Base-by-base conservation (phyloP, 768 basidiomycete species). In the Macrocybe gigantea region DNA sequence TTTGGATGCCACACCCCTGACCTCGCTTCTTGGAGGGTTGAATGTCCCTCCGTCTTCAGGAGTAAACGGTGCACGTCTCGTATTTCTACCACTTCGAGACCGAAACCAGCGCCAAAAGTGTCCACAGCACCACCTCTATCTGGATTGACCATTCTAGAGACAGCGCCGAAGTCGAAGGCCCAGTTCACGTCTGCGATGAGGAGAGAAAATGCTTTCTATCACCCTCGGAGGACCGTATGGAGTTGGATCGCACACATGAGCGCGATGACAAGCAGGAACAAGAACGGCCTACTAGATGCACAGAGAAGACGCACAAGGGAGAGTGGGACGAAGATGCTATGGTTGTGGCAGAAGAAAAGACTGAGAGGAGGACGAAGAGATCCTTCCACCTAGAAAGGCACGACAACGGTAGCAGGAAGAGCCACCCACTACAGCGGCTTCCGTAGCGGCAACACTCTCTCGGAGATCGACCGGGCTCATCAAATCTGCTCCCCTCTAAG, bases 71-170 rank as follows among this genome's bases (percentile, higher is more conserved):
- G 22, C 22, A 22, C 22, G 22, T 22, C 22, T 22, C 74, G 1
- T 81, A 84, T 1, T 75, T 22, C 22, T 22, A 22, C 22, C 22
- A 22, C 22, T 22, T 22, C 22, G 22, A 22, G 22, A 22, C 22
- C 74, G 43, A 69, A 67, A 31, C 70, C 73, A 6, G 72, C 69
- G 14, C 87, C 86, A 52, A 85, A 85, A 4, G 87, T 88, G 58
- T 87, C 80, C 57, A 70, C 74, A 35, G 73, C 79, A 4, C 53
- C 63, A 7, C 46, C 60, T 1, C 60, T 57, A 10, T 38, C 42
- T 14, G 41, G 41, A 50, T 55, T 53, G 12, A 68, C 67, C 45
- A 65, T 65, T 6, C 56, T 61, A 13, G 69, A 70, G 50, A 52
- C 59, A 1, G 66, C 64, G 45, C 65, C 56, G 32, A 61, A 56